Evolutionary conservation across 495 filamentous ascomycete genomes (phyloP), one percentile per base, ranked within the genome.

Genomic region (Xylaria flabelliformis): DNA sequence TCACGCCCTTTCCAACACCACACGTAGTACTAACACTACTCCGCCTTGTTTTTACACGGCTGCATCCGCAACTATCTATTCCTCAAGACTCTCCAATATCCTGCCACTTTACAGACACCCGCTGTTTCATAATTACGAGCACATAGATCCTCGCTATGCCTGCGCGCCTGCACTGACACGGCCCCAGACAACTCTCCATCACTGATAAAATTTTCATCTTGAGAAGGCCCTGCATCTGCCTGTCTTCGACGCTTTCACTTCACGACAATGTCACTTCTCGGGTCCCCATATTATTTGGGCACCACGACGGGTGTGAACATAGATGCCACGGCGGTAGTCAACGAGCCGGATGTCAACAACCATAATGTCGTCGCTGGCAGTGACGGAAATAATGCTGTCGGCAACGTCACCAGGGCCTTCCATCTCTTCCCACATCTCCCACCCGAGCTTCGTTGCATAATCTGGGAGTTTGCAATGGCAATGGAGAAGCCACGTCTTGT

Each of bases 401-500:
- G 2, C 15, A 15, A 32, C 26, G 44, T 32, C 15, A 3, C 24
- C 21, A 5, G 21, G 29, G 32, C 10, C 12, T 67, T 67, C 9
- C n/a, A 32, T 3, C 3, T 36, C 15, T 51, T 67, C 19, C 6
- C 2, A 7, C 4, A 0, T 19, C 19, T 67, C 29, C 26, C 64
- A 6, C 3, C 41, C 4, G 63, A 65, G 26, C 21, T 65, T 29
- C 39, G 63, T 6, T 1, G 15, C 17, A 65, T 51, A 29, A 7
- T 67, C 29, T 67, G 46, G 46, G 44, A 36, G 44, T 34, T 53
- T 9, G 46, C 46, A 13, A 36, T 51, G 64, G 46, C 4, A 24
- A 50, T n/a, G 15, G 46, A 67, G 29, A 21, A 41, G 29, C 64
- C 64, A 13, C 65, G 50, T 21, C 50, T 67, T 4, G 50, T 67